Evolutionary conservation across 176 grass and related monocot genomes (phyloP), one percentile per base, ranked within the genome.

Genomic region (Luzula sylvatica): DNA sequence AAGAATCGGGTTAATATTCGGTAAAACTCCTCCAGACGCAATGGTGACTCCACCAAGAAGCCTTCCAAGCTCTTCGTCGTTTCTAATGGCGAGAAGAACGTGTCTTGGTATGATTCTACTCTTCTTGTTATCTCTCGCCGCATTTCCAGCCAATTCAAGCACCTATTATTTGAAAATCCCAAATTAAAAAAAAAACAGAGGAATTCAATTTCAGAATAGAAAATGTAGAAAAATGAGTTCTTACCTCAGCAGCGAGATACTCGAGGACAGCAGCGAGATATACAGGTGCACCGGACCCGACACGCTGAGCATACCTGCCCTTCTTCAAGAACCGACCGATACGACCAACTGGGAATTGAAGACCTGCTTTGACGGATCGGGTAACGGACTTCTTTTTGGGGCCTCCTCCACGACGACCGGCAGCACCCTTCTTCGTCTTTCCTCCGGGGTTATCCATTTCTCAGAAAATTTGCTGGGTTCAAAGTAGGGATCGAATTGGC

Each of bases 241-340:
- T 23, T 62, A 63, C 58, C 58, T 63, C 58, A 29, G 58, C 58
- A 0, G 58, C 58, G 18, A 63, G 58, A 43, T 63, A 63, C 42
- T 63, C 58, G 0, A 63, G 42, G 28, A 63, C 58, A 26, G 58
- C 58, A 3, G 58, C 58, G 0, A 63, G 2, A 15, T 63, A 63
- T 0, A 63, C 58, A 1, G 58, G 58, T 2, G 58, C 58, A 19
- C 58, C 58, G 4, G 58, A 46, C 26, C 58, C 58, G 0, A 63
- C 58, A 30, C 58, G 58, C 58, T 63, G 23, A 14, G 58, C 41
- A 7, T 63, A 63, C 22, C 58, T 38, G 1, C 58, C 58, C 6
- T 63, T 63, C 42, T 63, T 63, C 58, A 63, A 15, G 42, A 46
- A 63, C 42, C 58, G 58, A 63, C 58, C 58, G 6, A 63, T 63